phyloP scores from a whole-genome alignment of 208 protist genomes.

The Crithidia fasciculata region DNA sequence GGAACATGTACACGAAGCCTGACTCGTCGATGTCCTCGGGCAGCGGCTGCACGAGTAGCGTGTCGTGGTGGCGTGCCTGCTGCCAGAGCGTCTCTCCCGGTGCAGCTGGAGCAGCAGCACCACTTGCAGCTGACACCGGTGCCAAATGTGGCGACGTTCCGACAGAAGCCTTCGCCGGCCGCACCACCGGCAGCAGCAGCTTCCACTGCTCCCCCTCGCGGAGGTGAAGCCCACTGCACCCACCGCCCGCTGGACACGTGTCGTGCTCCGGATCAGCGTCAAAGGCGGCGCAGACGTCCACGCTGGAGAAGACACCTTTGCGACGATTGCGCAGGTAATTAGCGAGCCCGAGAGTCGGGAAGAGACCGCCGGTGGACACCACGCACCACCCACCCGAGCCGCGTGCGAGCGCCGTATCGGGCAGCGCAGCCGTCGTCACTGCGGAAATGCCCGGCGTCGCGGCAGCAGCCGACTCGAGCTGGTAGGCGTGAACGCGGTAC shows the following conservation, averaged over 20 bases:
- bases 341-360: constrained; percentile 29
- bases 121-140: neutral
- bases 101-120: neutral
- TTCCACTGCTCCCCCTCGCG: constrained; percentile 34
- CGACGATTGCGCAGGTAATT: constrained; percentile 25
- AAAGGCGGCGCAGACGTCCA: constrained; percentile 26
- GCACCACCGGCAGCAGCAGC: constrained; percentile 32
- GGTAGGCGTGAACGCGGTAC: constrained; percentile 29
- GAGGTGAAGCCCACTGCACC: constrained; percentile 24
- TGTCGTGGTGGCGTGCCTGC: constrained; percentile 15
- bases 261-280: constrained; percentile 9
- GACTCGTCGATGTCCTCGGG: constrained; percentile 29
- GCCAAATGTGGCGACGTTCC: neutral
- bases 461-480: constrained; percentile 15
- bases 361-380: constrained; percentile 33
- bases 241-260: constrained; percentile 24
- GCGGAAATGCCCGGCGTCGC: neutral
- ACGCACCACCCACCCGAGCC: constrained; percentile 25
- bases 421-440: neutral
- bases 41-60: constrained; percentile 22
- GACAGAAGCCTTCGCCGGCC: constrained; percentile 1
- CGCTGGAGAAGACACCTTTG: constrained; percentile 19
- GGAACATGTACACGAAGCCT: constrained; percentile 40
- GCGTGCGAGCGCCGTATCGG: constrained; percentile 28
- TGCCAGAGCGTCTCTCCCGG: constrained; percentile 29